Evolutionary conservation across 192 early-diverging fungal species (phyloP).

Genomic region (Umbelopsis vinacea): DNA sequence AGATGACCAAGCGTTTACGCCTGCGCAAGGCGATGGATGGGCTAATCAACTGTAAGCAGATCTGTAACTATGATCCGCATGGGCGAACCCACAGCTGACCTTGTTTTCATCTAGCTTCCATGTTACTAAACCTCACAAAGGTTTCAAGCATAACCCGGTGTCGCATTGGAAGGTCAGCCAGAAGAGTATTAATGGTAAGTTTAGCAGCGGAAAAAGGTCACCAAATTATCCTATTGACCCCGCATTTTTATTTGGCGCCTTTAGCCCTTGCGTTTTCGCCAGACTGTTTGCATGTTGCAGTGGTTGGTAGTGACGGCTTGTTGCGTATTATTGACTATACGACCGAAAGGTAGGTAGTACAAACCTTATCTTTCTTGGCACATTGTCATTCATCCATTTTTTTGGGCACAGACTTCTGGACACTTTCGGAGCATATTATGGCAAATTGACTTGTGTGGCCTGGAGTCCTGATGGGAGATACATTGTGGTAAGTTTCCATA

Average conservation of each 20-base stretch:
- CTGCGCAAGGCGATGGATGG: conserved; percentile 26
- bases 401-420: conserved; percentile 60
- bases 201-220: too few species aligned
- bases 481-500: conserved; percentile 48
- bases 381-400: too few species aligned
- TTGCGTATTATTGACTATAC: conserved; percentile 79
- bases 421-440: conserved; percentile 83
- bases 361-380: not conserved
- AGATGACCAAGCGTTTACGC: conserved; percentile 71
- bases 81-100: too few species aligned
- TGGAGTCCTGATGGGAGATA: conserved; percentile 92
- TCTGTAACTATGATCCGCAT: too few species aligned
- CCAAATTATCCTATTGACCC: too few species aligned
- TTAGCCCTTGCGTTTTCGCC: conserved; percentile 84
- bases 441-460: conserved; percentile 78
- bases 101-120: conserved; percentile 49
- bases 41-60: conserved; percentile 31
- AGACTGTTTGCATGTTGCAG: conserved; percentile 78
- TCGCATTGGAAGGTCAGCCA: conserved; percentile 77
- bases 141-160: conserved; percentile 79
- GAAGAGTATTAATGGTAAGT: conserved; percentile 73
- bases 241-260: not conserved
- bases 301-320: conserved; percentile 77
- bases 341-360: conserved; percentile 52
- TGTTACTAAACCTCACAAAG: conserved; percentile 60